These are phyloP conservation scores for Hippophae rhamnoides DNA, from an alignment of 306 rosid genomes.

Conservation along the genomic window DNA sequence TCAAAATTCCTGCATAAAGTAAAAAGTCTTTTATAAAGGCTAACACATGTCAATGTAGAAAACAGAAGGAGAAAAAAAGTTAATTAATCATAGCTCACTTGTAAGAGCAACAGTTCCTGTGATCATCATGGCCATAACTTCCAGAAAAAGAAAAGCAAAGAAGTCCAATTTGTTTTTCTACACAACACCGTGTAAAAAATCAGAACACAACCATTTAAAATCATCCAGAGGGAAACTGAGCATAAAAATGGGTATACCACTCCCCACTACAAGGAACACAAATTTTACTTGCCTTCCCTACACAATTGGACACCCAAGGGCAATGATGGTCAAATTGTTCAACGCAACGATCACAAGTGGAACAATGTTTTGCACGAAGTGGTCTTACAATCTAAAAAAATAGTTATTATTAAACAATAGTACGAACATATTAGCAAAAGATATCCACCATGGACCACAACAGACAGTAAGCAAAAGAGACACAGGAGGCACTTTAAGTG, in stretches of 20 bases:
- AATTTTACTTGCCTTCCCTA: slow-evolving; percentile 67
- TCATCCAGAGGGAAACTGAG: neutral
- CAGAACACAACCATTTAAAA: neutral
- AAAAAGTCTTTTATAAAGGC: slow-evolving; percentile 23
- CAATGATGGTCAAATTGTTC: slow-evolving; percentile 99
- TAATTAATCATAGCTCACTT: slow-evolving; percentile 43
- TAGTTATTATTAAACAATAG: neutral
- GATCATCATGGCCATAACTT: slow-evolving; percentile 80
- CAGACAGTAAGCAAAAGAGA: neutral
- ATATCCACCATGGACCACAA: slow-evolving; percentile 1
- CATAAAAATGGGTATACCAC: no score
- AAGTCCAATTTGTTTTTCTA: slow-evolving; percentile 98
- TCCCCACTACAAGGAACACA: neutral
- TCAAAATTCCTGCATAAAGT: slow-evolving; percentile 51
- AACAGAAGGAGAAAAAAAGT: neutral
- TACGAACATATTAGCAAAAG: neutral
- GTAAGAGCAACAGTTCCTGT: slow-evolving; percentile 74
- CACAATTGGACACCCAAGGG: slow-evolving; percentile 99
- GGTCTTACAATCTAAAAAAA: slow-evolving; percentile 87
- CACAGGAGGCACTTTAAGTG: no score
- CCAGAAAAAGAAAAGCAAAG: slow-evolving; percentile 71
- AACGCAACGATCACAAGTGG: slow-evolving; percentile 87
- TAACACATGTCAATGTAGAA: neutral
- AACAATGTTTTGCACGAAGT: slow-evolving; percentile 97
- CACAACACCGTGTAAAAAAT: slow-evolving; percentile 3